Conservation (phyloP, 768 basidiomycete genomes). For the Boletus sp. region DNA sequence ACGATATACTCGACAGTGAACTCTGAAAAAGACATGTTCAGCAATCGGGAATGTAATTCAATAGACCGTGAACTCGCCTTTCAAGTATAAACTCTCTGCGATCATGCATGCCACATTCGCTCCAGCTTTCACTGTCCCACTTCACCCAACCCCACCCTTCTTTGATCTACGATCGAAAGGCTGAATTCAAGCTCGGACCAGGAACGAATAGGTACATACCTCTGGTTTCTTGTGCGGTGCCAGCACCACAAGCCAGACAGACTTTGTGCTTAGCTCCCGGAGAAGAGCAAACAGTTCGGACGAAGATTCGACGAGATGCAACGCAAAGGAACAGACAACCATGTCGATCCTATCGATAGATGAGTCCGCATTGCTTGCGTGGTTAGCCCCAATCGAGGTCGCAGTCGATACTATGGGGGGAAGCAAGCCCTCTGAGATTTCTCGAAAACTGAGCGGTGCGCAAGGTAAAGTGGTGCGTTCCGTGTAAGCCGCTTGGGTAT, state of each 20-base stretch:
- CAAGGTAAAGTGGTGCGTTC: conserved; percentile 55
- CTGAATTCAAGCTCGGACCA: background rate
- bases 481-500: conserved; percentile 57
- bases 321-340: conserved; percentile 70
- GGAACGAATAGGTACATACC: conserved; percentile 34
- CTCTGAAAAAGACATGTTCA: conserved; percentile 12
- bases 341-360: conserved; percentile 45
- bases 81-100: conserved; percentile 47
- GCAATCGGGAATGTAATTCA: background rate
- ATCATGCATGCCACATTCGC: conserved; percentile 39
- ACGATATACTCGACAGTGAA: conserved; percentile 32
- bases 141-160: conserved; percentile 66
- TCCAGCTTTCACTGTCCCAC: conserved; percentile 56
- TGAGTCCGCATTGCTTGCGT: background rate
- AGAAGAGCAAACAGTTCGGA: conserved; percentile 65
- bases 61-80: conserved; percentile 32
- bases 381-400: conserved; percentile 5
- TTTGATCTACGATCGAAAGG: conserved; percentile 46
- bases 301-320: conserved; percentile 63
- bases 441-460: conserved; percentile 57
- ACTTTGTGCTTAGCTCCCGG: conserved; percentile 60
- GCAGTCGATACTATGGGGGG: conserved; percentile 32
- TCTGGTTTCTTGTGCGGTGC: conserved; percentile 80
- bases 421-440: conserved; percentile 56
- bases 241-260: conserved; percentile 63